Percentiles rank a stretch among this genome's conserved stretches.
phyloP scores from a whole-genome alignment of 352 stramenopile species.

The Phytophthora melonis region DNA sequence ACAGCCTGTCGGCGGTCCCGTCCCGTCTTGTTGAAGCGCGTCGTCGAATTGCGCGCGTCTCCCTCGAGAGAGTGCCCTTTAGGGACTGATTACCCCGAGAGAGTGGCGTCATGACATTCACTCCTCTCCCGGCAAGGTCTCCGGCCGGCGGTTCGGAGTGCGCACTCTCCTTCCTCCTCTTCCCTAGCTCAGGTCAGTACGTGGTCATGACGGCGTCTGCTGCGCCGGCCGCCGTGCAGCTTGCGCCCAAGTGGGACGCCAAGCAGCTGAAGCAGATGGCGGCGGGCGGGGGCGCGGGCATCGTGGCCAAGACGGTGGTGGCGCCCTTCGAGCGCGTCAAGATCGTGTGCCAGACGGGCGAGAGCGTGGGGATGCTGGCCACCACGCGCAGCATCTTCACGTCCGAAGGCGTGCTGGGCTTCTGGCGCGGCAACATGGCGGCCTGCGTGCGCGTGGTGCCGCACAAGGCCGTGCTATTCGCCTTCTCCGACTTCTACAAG shows the following conservation, averaged over 20 bases:
- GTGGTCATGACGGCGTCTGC: background rate
- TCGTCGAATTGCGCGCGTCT: background rate
- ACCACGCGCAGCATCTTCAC: conserved; percentile 67
- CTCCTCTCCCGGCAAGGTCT: background rate
- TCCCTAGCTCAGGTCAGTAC: no score
- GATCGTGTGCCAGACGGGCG: conserved; percentile 85
- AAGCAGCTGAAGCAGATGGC: conserved; percentile 76
- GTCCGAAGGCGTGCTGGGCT: conserved; percentile 69
- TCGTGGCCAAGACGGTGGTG: conserved; percentile 85
- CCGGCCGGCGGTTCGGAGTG: no score
- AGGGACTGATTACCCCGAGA: no score
- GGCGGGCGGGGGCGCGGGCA: conserved; percentile 73
- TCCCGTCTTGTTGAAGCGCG: background rate
- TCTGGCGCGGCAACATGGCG: conserved; percentile 81
- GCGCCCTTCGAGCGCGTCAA: conserved; percentile 87
- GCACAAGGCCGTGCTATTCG: conserved; percentile 86
- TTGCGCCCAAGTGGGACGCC: conserved; percentile 46
- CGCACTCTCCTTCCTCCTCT: no score
- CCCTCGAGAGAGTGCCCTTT: no score
- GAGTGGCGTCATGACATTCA: background rate
- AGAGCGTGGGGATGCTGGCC: conserved; percentile 79
- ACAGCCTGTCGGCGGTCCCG: no score
- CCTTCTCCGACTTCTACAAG: conserved; percentile 90
- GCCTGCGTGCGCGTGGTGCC: conserved; percentile 84
- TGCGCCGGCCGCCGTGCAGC: background rate